Base-by-base conservation (phyloP, 192 early-diverging fungal genomes). In the Geranomyces variabilis region DNA sequence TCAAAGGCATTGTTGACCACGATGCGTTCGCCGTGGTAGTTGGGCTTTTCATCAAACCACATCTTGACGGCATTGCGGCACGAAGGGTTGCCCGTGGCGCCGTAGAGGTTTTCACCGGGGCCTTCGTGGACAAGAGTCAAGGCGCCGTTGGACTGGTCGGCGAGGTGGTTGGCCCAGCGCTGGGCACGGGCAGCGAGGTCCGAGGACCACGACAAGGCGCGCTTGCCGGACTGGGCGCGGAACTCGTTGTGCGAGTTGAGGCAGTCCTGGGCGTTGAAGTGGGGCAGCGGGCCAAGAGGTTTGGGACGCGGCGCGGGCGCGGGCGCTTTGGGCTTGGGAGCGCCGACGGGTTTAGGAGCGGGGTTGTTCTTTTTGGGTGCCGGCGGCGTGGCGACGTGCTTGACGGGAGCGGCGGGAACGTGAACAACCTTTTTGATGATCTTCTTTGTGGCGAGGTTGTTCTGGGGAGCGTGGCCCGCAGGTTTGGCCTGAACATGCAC, bases 191-290 rank as follows among this genome's bases (percentile, higher is more conserved):
- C 17, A 9, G 48, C 51, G 17, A 58, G 21, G 29, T 9, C 28
- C 13, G 48, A 10, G 48, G 67, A 69, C 51, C 34, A 70, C 17
- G 24, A 26, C 12, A 70, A 34, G 3, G 56, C 10, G 33, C 33
- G 17, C 41, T 70, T 70, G 58, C 69, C 69, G 22, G 26, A 26
- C 28, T 62, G 34, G 41, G 33, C 57, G 43, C 69, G 69, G 26
- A 70, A 56, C n/a, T 26, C 28, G 69, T 70, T 70, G 69, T 70
- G 69, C 41, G 26, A 30, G 30, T 26, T 48, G 44, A 70, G 69
- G 43, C 69, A 70, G 41, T 58, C 69, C 41, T 10, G 17, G 21
- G 36, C 3, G 36, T 41, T 41, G 36, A 41, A 41, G 36, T 41
- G 36, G 10, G 36, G 36, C 3, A 41, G 36, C 3, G 36, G 36